Evolutionary conservation across 140 eudicot species (phyloP).

Genomic region (Stevia rebaudiana): DNA sequence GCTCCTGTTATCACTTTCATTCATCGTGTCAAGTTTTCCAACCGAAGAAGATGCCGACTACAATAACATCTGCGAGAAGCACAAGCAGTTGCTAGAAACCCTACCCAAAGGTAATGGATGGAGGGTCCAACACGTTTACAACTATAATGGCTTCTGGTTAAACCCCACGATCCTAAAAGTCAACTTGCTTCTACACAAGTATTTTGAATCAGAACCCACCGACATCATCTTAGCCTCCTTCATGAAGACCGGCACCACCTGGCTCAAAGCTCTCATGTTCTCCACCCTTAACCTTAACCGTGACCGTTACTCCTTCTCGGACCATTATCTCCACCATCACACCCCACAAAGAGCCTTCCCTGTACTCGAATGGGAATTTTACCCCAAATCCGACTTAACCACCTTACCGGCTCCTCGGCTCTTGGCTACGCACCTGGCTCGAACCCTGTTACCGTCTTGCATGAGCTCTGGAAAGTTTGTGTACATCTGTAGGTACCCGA

Average conservation of each 20-base stretch:
- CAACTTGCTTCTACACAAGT: slow-evolving; percentile 14
- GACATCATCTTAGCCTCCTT: slow-evolving; percentile 21
- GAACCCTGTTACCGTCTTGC: background rate
- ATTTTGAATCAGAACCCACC: slow-evolving; percentile 22
- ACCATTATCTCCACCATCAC: slow-evolving; percentile 15
- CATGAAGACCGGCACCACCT: slow-evolving; percentile 31
- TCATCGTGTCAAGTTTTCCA: background rate
- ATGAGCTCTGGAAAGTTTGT: slow-evolving; percentile 6
- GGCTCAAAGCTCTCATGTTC: background rate
- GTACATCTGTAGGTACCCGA: slow-evolving; percentile 3
- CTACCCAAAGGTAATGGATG: slow-evolving; percentile 10
- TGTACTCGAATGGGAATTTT: slow-evolving; percentile 10
- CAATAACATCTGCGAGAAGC: background rate
- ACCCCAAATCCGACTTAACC: background rate
- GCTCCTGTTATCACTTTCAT: background rate
- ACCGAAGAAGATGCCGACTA: background rate
- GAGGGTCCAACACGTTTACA: background rate
- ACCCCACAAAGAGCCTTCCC: slow-evolving; percentile 24
- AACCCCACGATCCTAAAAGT: background rate
- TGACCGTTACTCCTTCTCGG: background rate
- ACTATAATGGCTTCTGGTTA: slow-evolving; percentile 14
- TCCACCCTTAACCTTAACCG: slow-evolving; percentile 14
- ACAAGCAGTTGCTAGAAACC: background rate
- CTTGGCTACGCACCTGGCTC: slow-evolving; percentile 23
- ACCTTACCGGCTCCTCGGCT: background rate